Conservation (phyloP, 2,329 filamentous ascomycete species). For the Grosmannia clavigera region DNA sequence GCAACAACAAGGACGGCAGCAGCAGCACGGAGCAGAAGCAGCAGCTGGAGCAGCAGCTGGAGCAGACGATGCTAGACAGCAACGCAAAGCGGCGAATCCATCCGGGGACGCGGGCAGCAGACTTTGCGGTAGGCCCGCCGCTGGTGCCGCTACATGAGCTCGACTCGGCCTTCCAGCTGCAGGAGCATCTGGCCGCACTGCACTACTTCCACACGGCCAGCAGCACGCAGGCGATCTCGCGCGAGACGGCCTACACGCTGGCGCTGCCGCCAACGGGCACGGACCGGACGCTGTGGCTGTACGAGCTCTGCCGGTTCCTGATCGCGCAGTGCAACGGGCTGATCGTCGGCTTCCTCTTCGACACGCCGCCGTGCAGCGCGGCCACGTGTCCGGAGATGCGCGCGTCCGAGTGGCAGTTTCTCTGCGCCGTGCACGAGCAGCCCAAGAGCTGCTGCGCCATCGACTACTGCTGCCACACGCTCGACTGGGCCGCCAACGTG, state of each 20-base stretch:
- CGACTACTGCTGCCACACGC: slow-evolving; percentile 96
- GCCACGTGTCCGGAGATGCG: slow-evolving; percentile 95
- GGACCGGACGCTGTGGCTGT: slow-evolving; percentile 86
- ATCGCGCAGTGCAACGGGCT: slow-evolving; percentile 89
- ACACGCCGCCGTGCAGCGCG: slow-evolving; percentile 77
- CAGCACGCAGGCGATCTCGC: slow-evolving; percentile 59
- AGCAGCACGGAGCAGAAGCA: slow-evolving; percentile 35
- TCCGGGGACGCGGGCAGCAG: slow-evolving; percentile 78
- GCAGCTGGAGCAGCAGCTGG: slow-evolving; percentile 42
- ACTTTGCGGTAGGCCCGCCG: slow-evolving; percentile 88
- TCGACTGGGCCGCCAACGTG: slow-evolving; percentile 94
- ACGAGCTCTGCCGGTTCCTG: slow-evolving; percentile 92
- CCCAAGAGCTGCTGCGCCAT: slow-evolving; percentile 97
- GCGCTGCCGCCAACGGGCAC: slow-evolving; percentile 70
- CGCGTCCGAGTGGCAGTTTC: slow-evolving; percentile 96
- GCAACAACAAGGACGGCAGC: neutral
- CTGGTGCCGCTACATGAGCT: slow-evolving; percentile 82
- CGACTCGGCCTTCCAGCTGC: slow-evolving; percentile 92
- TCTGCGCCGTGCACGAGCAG: slow-evolving; percentile 93
- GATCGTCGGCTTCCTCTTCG: slow-evolving; percentile 85
- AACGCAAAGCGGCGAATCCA: slow-evolving; percentile 76
- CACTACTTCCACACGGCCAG: slow-evolving; percentile 67
- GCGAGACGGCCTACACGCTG: slow-evolving; percentile 61
- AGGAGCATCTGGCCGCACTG: slow-evolving; percentile 89
- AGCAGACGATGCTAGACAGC: slow-evolving; percentile 53